Evolutionary conservation across 305 asterid species (phyloP).

Genomic region (Fraxinus platypoda): DNA sequence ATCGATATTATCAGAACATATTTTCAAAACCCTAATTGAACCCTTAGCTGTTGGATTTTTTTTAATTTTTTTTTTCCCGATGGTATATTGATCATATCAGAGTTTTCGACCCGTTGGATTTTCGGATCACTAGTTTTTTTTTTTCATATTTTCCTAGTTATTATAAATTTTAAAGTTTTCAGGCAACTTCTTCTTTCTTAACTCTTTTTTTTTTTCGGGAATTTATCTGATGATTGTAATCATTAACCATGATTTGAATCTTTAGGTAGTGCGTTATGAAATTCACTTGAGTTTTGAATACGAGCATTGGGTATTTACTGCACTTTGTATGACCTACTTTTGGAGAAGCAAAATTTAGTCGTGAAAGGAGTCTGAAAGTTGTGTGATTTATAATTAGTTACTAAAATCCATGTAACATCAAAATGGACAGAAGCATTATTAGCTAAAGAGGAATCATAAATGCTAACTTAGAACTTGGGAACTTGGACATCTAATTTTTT

Average conservation of each 20-base stretch:
- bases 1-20: background rate
- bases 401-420: slow-evolving; percentile 15
- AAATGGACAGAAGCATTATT: background rate
- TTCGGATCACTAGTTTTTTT: slow-evolving; percentile 50
- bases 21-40: slow-evolving; percentile 74
- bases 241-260: slow-evolving; percentile 12
- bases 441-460: background rate
- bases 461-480: background rate
- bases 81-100: slow-evolving; percentile 40
- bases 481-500: background rate
- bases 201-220: background rate
- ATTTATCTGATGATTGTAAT: slow-evolving; percentile 24
- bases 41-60: slow-evolving; percentile 41
- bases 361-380: slow-evolving; percentile 16
- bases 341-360: slow-evolving; percentile 24
- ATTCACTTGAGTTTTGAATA: slow-evolving; percentile 25
- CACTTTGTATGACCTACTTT: background rate
- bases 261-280: slow-evolving; percentile 30
- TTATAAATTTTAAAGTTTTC: slow-evolving; percentile 29
- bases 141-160: slow-evolving; percentile 34
- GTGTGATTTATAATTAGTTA: slow-evolving; percentile 19
- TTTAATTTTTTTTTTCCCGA: slow-evolving; percentile 9
- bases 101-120: slow-evolving; percentile 38
- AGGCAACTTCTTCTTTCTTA: slow-evolving; percentile 25
- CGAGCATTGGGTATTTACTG: slow-evolving; percentile 23